Evolutionary conservation across 1,284 basidiomycete genomes (phyloP).

Genomic region (Dichomitus squalens): DNA sequence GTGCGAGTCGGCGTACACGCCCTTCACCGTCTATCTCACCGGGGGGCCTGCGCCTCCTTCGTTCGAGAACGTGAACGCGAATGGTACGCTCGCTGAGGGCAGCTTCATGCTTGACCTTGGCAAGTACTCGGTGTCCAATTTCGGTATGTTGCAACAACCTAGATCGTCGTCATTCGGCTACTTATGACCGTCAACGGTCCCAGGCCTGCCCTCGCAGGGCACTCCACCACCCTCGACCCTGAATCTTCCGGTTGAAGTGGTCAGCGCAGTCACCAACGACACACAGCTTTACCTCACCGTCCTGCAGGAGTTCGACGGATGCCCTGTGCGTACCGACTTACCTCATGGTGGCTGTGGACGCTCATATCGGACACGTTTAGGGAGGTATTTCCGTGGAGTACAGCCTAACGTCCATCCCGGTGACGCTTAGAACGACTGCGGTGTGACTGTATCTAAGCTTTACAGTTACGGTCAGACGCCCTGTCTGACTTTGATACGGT

Average conservation of each 20-base stretch:
- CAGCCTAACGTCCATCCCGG: slow-evolving; percentile 16
- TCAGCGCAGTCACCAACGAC: background rate
- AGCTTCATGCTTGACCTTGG: slow-evolving; percentile 24
- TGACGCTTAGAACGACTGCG: background rate
- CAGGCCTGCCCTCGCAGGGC: slow-evolving; percentile 12
- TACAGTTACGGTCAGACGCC: background rate
- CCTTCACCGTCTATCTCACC: slow-evolving; percentile 27
- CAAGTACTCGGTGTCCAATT: slow-evolving; percentile 25
- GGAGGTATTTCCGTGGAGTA: slow-evolving; percentile 18
- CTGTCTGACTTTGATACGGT: background rate
- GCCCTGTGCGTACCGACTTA: slow-evolving; percentile 13
- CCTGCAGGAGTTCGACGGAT: slow-evolving; percentile 17
- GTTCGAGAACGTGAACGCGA: slow-evolving; percentile 18
- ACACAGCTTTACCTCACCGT: slow-evolving; percentile 9
- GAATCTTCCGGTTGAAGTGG: slow-evolving; percentile 4
- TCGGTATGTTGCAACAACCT: slow-evolving; percentile 17
- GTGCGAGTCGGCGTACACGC: slow-evolving; percentile 26
- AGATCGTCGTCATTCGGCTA: background rate
- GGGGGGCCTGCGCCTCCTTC: slow-evolving; percentile 14
- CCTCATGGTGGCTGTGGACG: background rate
- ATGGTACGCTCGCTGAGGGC: slow-evolving; percentile 23
- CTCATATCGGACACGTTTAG: slow-evolving; percentile 1
- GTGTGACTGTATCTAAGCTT: background rate
- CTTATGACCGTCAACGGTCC: background rate
- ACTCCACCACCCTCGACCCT: slow-evolving; percentile 14